These are phyloP conservation scores for Nicotiana otophora DNA, from an alignment of 257 asterid genomes.

Conservation along the genomic window DNA sequence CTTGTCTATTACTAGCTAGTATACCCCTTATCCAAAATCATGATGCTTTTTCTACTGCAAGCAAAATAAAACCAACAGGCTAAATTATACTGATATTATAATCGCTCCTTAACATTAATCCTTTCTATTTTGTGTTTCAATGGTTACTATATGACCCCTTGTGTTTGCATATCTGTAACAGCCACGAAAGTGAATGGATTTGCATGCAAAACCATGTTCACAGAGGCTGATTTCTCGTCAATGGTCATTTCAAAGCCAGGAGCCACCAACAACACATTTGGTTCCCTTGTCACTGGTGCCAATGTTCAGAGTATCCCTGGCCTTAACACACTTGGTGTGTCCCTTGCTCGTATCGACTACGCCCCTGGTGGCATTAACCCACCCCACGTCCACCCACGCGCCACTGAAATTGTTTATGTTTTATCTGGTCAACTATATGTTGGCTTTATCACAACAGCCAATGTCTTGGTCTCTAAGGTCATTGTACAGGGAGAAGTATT, in stretches of 20 bases:
- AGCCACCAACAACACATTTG: slow-evolving; percentile 55
- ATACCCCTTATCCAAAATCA: no score
- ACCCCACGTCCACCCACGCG: slow-evolving; percentile 89
- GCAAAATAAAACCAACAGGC: no score
- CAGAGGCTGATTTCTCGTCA: slow-evolving; percentile 62
- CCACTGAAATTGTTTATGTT: slow-evolving; percentile 71
- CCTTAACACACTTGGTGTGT: slow-evolving; percentile 79
- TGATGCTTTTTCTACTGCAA: no score
- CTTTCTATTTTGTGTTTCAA: no score
- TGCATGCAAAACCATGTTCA: slow-evolving; percentile 42
- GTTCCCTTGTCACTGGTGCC: slow-evolving; percentile 61
- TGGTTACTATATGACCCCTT: background rate
- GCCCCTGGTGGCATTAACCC: slow-evolving; percentile 83
- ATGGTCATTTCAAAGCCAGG: slow-evolving; percentile 40
- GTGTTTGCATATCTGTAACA: slow-evolving; percentile 16
- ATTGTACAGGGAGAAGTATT: slow-evolving; percentile 61
- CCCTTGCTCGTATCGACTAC: slow-evolving; percentile 66
- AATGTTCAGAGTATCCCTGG: slow-evolving; percentile 63
- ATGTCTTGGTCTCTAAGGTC: slow-evolving; percentile 43
- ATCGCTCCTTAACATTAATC: no score
- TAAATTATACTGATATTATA: no score
- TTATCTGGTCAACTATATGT: slow-evolving; percentile 67
- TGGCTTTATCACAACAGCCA: slow-evolving; percentile 79
- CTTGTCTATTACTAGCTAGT: no score
- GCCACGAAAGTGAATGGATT: slow-evolving; percentile 59